Conservation (phyloP, 148 eudicot species). For the Rheum nobile region DNA sequence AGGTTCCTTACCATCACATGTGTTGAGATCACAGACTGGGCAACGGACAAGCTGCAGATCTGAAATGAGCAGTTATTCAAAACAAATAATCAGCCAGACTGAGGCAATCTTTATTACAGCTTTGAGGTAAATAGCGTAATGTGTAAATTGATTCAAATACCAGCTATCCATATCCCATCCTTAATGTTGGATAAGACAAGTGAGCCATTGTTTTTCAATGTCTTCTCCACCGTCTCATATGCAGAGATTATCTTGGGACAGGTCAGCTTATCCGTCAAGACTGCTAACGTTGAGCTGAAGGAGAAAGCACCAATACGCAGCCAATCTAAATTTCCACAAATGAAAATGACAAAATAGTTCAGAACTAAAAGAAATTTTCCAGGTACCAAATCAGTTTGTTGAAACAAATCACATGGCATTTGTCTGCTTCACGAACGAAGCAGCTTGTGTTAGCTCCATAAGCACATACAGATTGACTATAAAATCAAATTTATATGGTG, state of each 20-base stretch:
- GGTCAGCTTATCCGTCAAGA: slow-evolving; percentile 59
- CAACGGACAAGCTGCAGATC: slow-evolving; percentile 97
- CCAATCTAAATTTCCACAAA: slow-evolving; percentile 45
- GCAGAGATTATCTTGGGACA: slow-evolving; percentile 29
- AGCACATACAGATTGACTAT: not conserved
- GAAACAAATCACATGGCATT: not conserved
- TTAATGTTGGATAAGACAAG: slow-evolving; percentile 60
- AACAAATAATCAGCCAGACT: not conserved
- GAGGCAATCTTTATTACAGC: not conserved
- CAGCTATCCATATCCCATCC: slow-evolving; percentile 94
- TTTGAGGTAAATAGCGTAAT: not conserved
- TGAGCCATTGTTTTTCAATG: slow-evolving; percentile 40
- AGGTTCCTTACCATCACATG: slow-evolving; percentile 74
- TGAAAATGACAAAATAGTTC: not conserved
- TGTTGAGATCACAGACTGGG: slow-evolving; percentile 88
- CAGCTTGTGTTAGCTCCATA: slow-evolving; percentile 1
- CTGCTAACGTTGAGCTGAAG: slow-evolving; percentile 55
- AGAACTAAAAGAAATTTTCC: not conserved
- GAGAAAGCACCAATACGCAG: slow-evolving; percentile 79
- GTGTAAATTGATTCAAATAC: slow-evolving; percentile 22
- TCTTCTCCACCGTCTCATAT: slow-evolving; percentile 25
- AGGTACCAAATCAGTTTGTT: not conserved
- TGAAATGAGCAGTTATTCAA: slow-evolving; percentile 18
- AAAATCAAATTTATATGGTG: not conserved
- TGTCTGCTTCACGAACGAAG: not conserved